Conservation (phyloP, 208 protist species). For the Acanthamoeba royreba region DNA sequence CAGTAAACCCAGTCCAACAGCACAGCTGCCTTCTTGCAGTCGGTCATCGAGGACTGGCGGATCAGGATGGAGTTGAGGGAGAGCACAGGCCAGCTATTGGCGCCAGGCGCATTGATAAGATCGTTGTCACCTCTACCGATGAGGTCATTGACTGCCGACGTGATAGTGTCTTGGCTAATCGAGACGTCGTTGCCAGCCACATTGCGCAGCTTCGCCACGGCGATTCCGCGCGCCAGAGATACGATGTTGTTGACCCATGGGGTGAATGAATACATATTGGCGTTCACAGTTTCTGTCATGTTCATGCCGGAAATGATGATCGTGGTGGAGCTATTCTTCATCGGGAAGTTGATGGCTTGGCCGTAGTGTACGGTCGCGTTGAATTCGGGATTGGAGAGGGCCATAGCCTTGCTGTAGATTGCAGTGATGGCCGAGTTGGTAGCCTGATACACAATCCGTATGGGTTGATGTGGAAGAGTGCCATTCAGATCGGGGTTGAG, state of each 20-base stretch:
- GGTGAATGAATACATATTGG: neutral
- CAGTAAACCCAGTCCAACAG: conserved; percentile 37
- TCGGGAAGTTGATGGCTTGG: neutral
- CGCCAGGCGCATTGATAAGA: neutral
- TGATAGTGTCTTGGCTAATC: neutral
- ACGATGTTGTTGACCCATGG: neutral
- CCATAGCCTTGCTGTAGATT: neutral
- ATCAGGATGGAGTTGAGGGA: neutral
- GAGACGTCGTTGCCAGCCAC: neutral
- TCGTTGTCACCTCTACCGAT: neutral
- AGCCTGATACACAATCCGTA: conserved; percentile 6
- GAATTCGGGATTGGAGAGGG: neutral
- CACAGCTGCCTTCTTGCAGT: neutral
- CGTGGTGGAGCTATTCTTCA: neutral
- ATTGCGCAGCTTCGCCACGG: neutral
- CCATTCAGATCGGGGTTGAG: neutral
- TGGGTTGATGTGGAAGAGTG: neutral
- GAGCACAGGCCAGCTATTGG: neutral
- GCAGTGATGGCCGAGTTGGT: neutral
- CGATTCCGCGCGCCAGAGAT: neutral
- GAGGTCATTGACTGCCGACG: neutral
- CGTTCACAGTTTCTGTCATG: neutral
- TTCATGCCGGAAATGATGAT: neutral
- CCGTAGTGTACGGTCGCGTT: neutral
- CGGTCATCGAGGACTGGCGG: neutral